Conservation (phyloP, 768 basidiomycete genomes). For the Amanita jacksonii region DNA sequence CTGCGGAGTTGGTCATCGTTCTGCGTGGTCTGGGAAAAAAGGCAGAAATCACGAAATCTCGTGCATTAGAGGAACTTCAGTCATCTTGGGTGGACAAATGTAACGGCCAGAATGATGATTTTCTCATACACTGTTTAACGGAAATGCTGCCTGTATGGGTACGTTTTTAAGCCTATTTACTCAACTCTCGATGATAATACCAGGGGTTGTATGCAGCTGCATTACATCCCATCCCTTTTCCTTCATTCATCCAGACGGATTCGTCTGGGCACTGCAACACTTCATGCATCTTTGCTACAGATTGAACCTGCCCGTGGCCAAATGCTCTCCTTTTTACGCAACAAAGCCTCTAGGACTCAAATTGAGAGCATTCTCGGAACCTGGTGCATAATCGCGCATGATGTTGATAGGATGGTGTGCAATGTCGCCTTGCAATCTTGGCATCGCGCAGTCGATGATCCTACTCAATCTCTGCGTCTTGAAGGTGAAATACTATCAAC, state of each 20-base stretch:
- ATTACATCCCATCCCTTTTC: constrained; percentile 78
- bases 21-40: constrained; percentile 82
- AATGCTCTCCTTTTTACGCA: constrained; percentile 39
- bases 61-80: constrained; percentile 80
- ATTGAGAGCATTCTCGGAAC: constrained; percentile 54
- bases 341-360: constrained; percentile 38
- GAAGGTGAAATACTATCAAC: constrained; percentile 11
- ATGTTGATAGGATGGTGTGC: constrained; percentile 58
- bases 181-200: constrained; percentile 4
- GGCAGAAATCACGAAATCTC: constrained; percentile 73
- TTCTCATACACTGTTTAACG: constrained; percentile 30
- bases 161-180: constrained; percentile 21
- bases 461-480: not conserved
- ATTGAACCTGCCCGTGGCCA: constrained; percentile 39
- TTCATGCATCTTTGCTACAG: constrained; percentile 59
- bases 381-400: constrained; percentile 66
- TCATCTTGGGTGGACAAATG: constrained; percentile 54
- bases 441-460: constrained; percentile 24
- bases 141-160: constrained; percentile 90
- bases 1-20: constrained; percentile 76
- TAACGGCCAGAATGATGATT: constrained; percentile 31
- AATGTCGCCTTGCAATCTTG: constrained; percentile 43
- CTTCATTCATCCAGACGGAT: constrained; percentile 75
- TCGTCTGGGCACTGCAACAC: constrained; percentile 44
- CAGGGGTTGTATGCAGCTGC: constrained; percentile 61